These are phyloP conservation scores for Cytospora paraplurivora DNA, from an alignment of 2,329 filamentous ascomycete genomes.

Conservation along the genomic window DNA sequence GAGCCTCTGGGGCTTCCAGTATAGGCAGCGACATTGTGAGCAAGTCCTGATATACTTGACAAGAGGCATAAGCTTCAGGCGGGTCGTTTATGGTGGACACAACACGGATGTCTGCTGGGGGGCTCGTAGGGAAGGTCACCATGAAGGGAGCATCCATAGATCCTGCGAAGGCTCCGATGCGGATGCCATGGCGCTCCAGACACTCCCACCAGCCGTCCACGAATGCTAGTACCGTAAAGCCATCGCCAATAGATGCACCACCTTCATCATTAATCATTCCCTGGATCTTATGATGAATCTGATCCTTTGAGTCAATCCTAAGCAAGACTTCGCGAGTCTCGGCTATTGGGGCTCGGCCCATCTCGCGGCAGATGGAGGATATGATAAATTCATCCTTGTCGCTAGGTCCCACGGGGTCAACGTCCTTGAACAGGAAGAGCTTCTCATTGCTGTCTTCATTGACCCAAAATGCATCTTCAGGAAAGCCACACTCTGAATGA, in stretches of 20 bases:
- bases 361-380: constrained; percentile 29
- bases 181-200: neutral
- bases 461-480: constrained; percentile 36
- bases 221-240: neutral
- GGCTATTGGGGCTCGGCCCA: constrained; percentile 19
- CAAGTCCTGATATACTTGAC: constrained; percentile 19
- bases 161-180: neutral
- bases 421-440: constrained; percentile 39
- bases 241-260: neutral
- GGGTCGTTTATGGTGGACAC: neutral
- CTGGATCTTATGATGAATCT: constrained; percentile 18
- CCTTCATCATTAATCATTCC: neutral
- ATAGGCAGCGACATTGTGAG: constrained; percentile 24
- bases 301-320: constrained; percentile 9
- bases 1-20: constrained; percentile 5
- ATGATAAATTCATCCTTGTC: constrained; percentile 37
- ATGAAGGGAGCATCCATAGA: neutral
- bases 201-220: constrained; percentile 20
- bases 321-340: constrained; percentile 25
- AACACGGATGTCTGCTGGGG: constrained; percentile 14
- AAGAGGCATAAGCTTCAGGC: constrained; percentile 6
- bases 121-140: constrained; percentile 7
- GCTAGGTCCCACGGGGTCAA: constrained; percentile 29
- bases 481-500: constrained; percentile 36
- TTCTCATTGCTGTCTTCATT: neutral